Evolutionary conservation across 331 rosid genomes (phyloP).

Genomic region (Rhamnella rubrinervis): DNA sequence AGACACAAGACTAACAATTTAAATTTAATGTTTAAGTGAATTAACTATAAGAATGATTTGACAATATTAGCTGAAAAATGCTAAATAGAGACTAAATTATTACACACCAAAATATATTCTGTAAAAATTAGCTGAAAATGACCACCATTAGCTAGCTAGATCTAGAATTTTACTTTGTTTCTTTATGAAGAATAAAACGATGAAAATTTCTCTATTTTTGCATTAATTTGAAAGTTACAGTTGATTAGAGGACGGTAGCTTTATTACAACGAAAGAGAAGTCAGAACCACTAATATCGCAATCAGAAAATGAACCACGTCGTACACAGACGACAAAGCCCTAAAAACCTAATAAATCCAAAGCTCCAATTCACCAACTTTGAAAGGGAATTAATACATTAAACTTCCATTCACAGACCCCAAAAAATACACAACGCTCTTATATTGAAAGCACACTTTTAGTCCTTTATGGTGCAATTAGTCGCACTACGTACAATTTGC

Average conservation of each 20-base stretch:
- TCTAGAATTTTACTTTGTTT: too few relatives aligned
- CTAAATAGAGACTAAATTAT: too few relatives aligned
- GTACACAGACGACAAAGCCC: constrained; percentile 22
- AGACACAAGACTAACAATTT: too few relatives aligned
- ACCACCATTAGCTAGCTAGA: too few relatives aligned
- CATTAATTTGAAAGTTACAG: too few relatives aligned
- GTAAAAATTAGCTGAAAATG: too few relatives aligned
- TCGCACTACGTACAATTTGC: constrained; percentile 22
- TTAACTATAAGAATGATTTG: too few relatives aligned
- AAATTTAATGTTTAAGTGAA: too few relatives aligned
- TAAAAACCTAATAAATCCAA: constrained; percentile 45
- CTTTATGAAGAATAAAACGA: too few relatives aligned
- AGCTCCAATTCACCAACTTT: constrained; percentile 45
- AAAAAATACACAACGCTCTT: constrained; percentile 30
- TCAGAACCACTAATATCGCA: constrained; percentile 26
- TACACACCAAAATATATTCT: too few relatives aligned
- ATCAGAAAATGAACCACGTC: constrained; percentile 17
- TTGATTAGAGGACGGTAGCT: not conserved
- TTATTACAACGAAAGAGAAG: not conserved
- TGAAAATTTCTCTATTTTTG: too few relatives aligned
- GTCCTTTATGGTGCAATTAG: constrained; percentile 25
- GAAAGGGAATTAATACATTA: constrained; percentile 32
- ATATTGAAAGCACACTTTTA: constrained; percentile 13
- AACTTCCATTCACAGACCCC: constrained; percentile 28
- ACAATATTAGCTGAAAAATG: too few relatives aligned